A percentile compares a stretch with the other conserved stretches of the same genome.
These are phyloP conservation scores for Saccharomycopsis sp. DNA, from an alignment of 805 yeast genomes.

Conservation along the genomic window DNA sequence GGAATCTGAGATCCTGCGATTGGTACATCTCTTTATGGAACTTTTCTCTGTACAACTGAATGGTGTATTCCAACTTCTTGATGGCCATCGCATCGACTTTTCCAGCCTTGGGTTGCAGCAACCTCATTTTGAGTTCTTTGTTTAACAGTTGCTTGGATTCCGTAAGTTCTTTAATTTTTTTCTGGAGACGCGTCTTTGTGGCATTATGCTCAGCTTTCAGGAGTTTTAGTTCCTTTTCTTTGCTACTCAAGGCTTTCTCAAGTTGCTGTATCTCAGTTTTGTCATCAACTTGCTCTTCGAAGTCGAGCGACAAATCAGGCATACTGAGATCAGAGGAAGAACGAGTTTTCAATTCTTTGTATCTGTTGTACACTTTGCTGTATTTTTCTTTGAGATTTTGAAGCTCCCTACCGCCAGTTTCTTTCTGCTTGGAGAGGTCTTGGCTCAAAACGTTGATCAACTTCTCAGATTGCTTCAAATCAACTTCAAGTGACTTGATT, in stretches of 20 bases:
- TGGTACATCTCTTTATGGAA: slow-evolving; percentile 18
- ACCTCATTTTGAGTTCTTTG: not conserved
- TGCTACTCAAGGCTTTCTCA: not conserved
- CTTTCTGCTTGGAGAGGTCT: slow-evolving; percentile 10
- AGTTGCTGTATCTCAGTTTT: too few relatives aligned
- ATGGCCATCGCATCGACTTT: not conserved
- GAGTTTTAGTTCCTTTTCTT: not conserved
- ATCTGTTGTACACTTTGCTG: slow-evolving; percentile 27
- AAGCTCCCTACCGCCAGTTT: slow-evolving; percentile 23
- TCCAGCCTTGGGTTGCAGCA: not conserved
- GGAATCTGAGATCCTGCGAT: slow-evolving; percentile 26
- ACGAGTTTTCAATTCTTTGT: too few relatives aligned
- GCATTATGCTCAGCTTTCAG: not conserved
- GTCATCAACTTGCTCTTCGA: slow-evolving; percentile 21
- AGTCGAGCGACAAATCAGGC: not conserved
- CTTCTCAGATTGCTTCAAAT: not conserved
- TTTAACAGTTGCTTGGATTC: not conserved
- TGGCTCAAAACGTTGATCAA: slow-evolving; percentile 5
- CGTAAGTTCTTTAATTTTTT: not conserved
- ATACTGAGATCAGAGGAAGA: too few relatives aligned
- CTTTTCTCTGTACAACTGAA: slow-evolving; percentile 16
- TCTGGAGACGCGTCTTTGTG: slow-evolving; percentile 4
- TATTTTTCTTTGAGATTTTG: slow-evolving; percentile 25
- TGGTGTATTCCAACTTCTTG: slow-evolving; percentile 2
- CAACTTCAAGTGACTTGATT: slow-evolving; percentile 18